Evolutionary conservation across 352 stramenopile species (phyloP), one percentile per base, ranked within the genome.

Genomic region (Globisporangium sylvaticum): DNA sequence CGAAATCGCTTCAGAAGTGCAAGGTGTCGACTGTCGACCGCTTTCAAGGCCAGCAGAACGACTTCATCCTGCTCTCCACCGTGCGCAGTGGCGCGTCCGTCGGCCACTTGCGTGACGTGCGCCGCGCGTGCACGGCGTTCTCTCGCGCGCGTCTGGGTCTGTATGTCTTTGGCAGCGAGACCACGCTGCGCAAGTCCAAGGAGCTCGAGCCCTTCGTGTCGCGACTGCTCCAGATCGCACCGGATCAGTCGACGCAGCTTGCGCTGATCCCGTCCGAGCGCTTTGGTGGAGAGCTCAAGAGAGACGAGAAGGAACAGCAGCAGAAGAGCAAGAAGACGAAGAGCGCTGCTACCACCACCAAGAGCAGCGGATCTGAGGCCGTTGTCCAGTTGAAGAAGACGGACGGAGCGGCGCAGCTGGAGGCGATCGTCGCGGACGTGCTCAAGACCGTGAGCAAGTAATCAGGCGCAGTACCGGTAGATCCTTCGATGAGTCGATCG

Each of bases 1-100:
- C 54, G 3, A 48, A 56, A 9, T 52, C 46, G 24, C 48, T 67
- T 3, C 68, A 66, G 18, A 68, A 27, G 6, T 80, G 67, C 44
- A 66, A 73, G 8, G 81, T 99, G 22, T 94, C 82, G 20, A 99
- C 95, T 7, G 90, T 99, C 5, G 96, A 99, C 81, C 81, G 95
- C 58, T 99, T 97, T 73, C 96, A 98, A 81, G 94, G 95, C 27
- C 91, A 98, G 68, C 94, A 99, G 70, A 98, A 97, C 69, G 94
- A 99, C 72, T 96, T 93, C 67, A 80, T 99, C n/a, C 73, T 99
- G 60, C 70, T 99, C 32, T 98, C 91, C 6, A 87, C 98, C 12
- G 95, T 98, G 31, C 79, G 94, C 34, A 98, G 93, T n/a, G 83
- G 84, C 37, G 50, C 62, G 22, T 58, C 71, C 7, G 80, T 98